Evolutionary conservation across 768 basidiomycete genomes (phyloP).

Genomic region (Neoboletus subvelutipes): DNA sequence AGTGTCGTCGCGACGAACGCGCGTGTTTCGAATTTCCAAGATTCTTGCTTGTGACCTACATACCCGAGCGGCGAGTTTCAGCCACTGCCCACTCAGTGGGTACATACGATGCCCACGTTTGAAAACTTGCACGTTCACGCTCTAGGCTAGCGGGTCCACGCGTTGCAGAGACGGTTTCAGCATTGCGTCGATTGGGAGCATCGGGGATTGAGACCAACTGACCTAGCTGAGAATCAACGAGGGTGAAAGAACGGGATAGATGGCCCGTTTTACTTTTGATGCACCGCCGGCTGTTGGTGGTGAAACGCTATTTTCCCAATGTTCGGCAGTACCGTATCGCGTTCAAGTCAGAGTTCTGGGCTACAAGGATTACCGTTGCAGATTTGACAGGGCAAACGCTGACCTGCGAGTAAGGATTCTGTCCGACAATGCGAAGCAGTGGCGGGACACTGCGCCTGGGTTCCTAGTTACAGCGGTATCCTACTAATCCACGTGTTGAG

Average conservation of each 20-base stretch:
- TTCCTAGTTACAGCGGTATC: constrained; percentile 1
- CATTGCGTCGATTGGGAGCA: background rate
- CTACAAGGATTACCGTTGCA: background rate
- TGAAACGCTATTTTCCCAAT: background rate
- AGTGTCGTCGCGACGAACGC: constrained; percentile 1
- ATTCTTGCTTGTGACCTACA: background rate
- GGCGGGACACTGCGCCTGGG: background rate
- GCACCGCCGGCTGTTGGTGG: background rate
- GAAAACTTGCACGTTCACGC: background rate
- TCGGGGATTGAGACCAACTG: background rate
- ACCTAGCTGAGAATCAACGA: background rate
- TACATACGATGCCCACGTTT: background rate
- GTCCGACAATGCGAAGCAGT: background rate
- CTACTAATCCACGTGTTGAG: constrained; percentile 6
- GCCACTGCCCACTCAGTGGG: background rate
- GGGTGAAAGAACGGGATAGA: background rate
- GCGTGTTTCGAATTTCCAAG: constrained; percentile 11
- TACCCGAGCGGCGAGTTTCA: constrained; percentile 6
- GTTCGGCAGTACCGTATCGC: too few relatives aligned
- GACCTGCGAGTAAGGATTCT: background rate
- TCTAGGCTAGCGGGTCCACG: background rate
- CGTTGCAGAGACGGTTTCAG: background rate
- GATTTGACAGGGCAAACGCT: background rate
- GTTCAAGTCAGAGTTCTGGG: background rate
- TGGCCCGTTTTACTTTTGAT: too few relatives aligned